Evolutionary conservation across 495 filamentous ascomycete genomes (phyloP), one percentile per base, ranked within the genome.

Genomic region (Tuber magnatum): DNA sequence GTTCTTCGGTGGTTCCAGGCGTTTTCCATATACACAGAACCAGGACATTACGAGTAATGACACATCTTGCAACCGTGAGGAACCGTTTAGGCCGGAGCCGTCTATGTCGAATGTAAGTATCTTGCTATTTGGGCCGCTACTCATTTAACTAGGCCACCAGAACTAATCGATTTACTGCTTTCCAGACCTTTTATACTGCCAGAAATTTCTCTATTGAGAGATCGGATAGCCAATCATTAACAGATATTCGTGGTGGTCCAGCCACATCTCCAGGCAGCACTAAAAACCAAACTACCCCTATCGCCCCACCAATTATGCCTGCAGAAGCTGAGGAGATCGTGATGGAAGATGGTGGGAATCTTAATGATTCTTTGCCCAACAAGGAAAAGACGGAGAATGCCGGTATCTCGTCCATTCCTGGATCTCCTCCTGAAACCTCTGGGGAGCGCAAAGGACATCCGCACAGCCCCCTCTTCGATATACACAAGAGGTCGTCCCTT

Each of bases 271-370:
- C 56, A 18, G 18, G 4, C 3, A 18, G 3, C 12, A 10, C 14
- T 16, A 32, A 16, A 0, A 8, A 2, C 28, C n/a, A 32, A 18
- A n/a, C 12, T 12, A 32, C 56, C 2, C 6, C 46, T 0, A 61
- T 32, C 2, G 1, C 28, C 56, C 12, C 28, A 0, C n/a, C 56
- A 6, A 1, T 16, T 0, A 10, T 2, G 0, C 10, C 4, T 5
- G 12, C 10, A 35, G 56, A 10, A 18, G 12, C n/a, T 32, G 2
- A 0, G 3, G 6, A 18, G 3, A 65, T 12, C 28, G 16, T 12
- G 0, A 32, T 18, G 3, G n/a, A 16, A 18, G 2, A 12, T 5
- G 0, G 10, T 3, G 28, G 1, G 0, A 35, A 65, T 32, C n/a
- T 18, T 32, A 14, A 65, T 2, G n/a, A 32, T 32, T 3, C 1